Conservation (phyloP, 805 yeast genomes). For the Kurtzmaniella cleridarum region DNA sequence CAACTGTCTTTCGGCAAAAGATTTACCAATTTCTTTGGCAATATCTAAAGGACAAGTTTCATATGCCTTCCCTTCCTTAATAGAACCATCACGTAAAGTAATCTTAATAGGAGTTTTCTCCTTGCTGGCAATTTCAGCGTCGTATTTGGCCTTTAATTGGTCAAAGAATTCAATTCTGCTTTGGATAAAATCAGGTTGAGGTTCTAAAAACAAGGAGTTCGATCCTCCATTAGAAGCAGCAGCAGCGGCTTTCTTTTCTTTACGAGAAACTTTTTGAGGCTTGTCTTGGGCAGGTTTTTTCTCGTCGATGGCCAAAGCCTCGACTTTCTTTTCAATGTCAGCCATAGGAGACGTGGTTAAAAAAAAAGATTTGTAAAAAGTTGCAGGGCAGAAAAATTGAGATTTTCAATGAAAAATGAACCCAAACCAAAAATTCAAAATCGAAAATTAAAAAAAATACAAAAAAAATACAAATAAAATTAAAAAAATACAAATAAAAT, state of each 20-base stretch:
- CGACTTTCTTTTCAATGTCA: constrained; percentile 42
- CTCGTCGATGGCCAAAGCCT: constrained; percentile 34
- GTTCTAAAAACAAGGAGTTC: constrained; percentile 47
- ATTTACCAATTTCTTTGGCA: constrained; percentile 78
- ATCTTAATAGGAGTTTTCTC: constrained; percentile 59
- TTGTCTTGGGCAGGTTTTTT: constrained; percentile 6
- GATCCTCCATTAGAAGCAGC: constrained; percentile 17
- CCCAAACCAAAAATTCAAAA: too few species aligned
- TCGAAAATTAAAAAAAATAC: too few species aligned
- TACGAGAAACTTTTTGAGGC: constrained; percentile 9
- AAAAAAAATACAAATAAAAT: too few species aligned
- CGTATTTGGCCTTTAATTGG: constrained; percentile 70
- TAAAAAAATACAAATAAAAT: too few species aligned
- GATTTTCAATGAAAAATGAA: not conserved
- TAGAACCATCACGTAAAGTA: constrained; percentile 81
- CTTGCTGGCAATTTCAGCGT: constrained; percentile 61
- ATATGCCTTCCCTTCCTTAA: constrained; percentile 72
- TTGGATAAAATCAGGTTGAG: constrained; percentile 80
- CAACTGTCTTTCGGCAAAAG: constrained; percentile 83
- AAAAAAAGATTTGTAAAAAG: not conserved
- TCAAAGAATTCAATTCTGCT: constrained; percentile 77
- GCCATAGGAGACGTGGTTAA: constrained; percentile 1
- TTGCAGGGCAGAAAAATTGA: not conserved
- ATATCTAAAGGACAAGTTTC: constrained; percentile 88
- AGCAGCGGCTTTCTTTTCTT: constrained; percentile 38